Evolutionary conservation across 805 yeast species (phyloP), one percentile per base, ranked within the genome.

Genomic region (Jamesozyma lodderae): DNA sequence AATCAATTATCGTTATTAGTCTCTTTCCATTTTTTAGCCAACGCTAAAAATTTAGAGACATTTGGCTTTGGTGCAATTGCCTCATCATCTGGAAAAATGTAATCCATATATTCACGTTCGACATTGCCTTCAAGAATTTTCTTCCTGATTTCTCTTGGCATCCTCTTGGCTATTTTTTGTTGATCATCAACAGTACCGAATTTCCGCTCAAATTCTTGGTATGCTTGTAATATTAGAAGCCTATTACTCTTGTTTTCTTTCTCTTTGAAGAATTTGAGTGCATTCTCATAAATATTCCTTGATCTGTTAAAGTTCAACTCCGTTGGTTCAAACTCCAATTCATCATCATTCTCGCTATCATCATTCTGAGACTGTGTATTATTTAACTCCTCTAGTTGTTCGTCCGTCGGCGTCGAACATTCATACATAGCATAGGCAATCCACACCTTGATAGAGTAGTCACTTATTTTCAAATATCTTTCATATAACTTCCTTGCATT

Each of bases 361-460:
- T 54, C 58, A 15, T 46, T 51, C 6, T 43, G 46, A 3, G 34
- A 40, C 7, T 35, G 40, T n/a, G 41, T 45, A 36, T 41, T 53
- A 38, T 39, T 51, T 33, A 46, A 44, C 30, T 30, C 33, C 15
- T 32, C 35, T 33, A 51, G 32, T 33, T 55, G 61, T 11, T 61
- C 65, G 1, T 67, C 66, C 1, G 78, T 68, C 6, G 86, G 86
- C 1, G 78, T 68, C 1, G 79, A 65, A 2, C 81, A 63, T 54
- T 85, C 95, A 56, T 82, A 81, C 45, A 75, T 59, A 2, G 94
- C 94, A 49, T 67, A 70, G 19, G 77, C 67, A 11, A 81, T 69
- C 85, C 92, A 81, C 2, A 63, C 50, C 18, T 62, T 55, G 4
- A 70, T 62, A 4, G 64, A 51, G 26, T 53, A 46, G 5, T 53